These are phyloP conservation scores for Phytophthora cactorum DNA, from an alignment of 352 stramenopile species.

Conservation along the genomic window DNA sequence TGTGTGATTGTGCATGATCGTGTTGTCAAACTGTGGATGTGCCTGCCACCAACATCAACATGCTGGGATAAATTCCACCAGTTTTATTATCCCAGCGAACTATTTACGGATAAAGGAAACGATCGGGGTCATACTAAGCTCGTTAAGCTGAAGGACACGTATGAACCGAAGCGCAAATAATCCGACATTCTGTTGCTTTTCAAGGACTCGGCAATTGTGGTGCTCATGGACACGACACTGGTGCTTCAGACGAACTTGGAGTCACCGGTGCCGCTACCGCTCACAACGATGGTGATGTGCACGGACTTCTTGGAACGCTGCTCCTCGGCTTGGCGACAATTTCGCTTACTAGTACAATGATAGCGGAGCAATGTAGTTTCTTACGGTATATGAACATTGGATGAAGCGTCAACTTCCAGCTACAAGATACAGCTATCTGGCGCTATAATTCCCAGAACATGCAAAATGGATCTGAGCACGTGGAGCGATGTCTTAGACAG, in stretches of 20 bases:
- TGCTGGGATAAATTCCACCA: conserved; percentile 14
- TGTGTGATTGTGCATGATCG: conserved; percentile 2
- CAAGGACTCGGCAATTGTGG: no score
- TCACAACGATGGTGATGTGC: no score
- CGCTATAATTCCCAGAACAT: background rate
- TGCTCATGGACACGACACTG: no score
- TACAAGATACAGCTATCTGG: background rate
- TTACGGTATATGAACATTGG: background rate
- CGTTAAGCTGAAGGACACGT: background rate
- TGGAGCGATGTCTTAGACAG: background rate
- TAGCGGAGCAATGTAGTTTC: background rate
- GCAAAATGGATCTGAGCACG: background rate
- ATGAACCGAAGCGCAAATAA: no score
- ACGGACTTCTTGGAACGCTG: no score
- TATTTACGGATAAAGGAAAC: background rate
- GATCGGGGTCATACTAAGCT: conserved; percentile 2
- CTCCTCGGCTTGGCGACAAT: no score
- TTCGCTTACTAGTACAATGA: no score
- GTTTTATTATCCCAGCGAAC: conserved; percentile 5
- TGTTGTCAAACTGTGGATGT: background rate
- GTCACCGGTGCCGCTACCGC: no score
- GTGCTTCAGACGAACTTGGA: no score
- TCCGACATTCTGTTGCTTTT: no score
- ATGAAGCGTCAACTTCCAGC: background rate
- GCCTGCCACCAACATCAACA: background rate